phyloP scores from a whole-genome alignment of 495 filamentous ascomycete species.

The Podospora sp. region DNA sequence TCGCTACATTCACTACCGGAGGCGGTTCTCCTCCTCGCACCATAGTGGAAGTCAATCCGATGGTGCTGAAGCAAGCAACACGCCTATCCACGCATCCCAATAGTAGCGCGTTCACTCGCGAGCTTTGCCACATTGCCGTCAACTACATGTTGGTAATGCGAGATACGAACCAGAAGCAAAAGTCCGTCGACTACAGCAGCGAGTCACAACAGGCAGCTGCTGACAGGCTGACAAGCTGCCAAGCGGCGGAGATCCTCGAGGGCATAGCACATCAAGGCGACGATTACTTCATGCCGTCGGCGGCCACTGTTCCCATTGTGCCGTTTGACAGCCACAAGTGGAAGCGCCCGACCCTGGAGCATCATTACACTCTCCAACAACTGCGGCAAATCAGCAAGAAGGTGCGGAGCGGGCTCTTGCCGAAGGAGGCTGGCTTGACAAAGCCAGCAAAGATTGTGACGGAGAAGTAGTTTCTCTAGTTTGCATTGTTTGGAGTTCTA shows the following conservation, averaged over 20 bases:
- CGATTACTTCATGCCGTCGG: slow-evolving; percentile 1
- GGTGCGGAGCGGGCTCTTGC: background rate
- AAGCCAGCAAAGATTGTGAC: background rate
- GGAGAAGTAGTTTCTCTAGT: background rate
- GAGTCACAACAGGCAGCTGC: background rate
- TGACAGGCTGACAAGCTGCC: slow-evolving; percentile 8
- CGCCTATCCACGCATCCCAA: background rate
- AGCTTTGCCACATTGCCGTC: slow-evolving; percentile 14
- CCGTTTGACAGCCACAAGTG: slow-evolving; percentile 4
- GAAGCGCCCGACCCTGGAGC: background rate
- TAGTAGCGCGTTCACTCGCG: background rate
- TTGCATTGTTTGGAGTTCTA: background rate
- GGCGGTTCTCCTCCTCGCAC: background rate
- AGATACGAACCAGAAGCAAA: slow-evolving; percentile 9
- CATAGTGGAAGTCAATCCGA: background rate
- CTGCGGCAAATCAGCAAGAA: background rate
- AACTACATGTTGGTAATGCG: slow-evolving; percentile 18
- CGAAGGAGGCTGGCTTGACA: background rate
- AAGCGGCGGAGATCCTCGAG: background rate
- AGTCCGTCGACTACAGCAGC: background rate
- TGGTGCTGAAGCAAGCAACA: slow-evolving; percentile 12
- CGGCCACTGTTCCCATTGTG: background rate
- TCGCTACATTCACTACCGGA: slow-evolving; percentile 4
- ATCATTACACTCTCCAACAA: background rate
- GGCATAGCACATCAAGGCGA: background rate